These are phyloP conservation scores for Emergomyces orientalis DNA, from an alignment of 2,329 filamentous ascomycete genomes.

Conservation along the genomic window DNA sequence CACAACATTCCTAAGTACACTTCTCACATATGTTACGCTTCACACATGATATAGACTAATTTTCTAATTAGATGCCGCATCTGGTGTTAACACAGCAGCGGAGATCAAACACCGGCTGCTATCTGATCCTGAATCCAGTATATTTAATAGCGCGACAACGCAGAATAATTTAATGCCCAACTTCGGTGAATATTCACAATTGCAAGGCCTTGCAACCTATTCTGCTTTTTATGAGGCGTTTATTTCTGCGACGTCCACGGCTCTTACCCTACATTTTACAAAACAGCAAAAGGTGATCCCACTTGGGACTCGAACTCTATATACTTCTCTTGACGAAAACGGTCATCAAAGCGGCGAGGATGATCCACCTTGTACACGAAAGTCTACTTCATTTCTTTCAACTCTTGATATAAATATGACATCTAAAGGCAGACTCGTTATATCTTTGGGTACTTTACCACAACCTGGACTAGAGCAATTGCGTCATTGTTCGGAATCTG, in stretches of 20 bases:
- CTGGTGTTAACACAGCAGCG: constrained; percentile 26
- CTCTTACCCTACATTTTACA: constrained; percentile 30
- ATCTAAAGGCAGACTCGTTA: constrained; percentile 28
- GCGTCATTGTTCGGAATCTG: constrained; percentile 17
- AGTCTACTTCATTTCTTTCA: constrained; percentile 17
- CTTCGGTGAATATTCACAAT: neutral
- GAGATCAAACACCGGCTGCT: constrained; percentile 31
- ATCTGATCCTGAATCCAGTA: constrained; percentile 22
- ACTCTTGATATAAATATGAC: constrained; percentile 32
- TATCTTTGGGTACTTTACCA: constrained; percentile 29
- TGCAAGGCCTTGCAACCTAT: constrained; percentile 10
- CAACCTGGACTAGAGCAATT: constrained; percentile 31
- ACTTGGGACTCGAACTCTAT: constrained; percentile 34
- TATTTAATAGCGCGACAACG: constrained; percentile 8
- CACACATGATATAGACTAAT: constrained; percentile 8
- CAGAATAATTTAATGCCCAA: neutral
- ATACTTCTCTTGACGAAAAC: constrained; percentile 27
- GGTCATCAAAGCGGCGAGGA: constrained; percentile 25
- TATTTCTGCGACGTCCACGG: constrained; percentile 31
- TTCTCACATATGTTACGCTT: neutral
- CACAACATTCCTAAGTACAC: constrained; percentile 6
- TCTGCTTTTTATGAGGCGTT: constrained; percentile 32
- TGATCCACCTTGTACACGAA: constrained; percentile 14
- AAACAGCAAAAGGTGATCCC: constrained; percentile 30
- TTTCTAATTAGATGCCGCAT: constrained; percentile 24